Conservation (phyloP, 2,329 filamentous ascomycete species). For the Laburnicola sp. region DNA sequence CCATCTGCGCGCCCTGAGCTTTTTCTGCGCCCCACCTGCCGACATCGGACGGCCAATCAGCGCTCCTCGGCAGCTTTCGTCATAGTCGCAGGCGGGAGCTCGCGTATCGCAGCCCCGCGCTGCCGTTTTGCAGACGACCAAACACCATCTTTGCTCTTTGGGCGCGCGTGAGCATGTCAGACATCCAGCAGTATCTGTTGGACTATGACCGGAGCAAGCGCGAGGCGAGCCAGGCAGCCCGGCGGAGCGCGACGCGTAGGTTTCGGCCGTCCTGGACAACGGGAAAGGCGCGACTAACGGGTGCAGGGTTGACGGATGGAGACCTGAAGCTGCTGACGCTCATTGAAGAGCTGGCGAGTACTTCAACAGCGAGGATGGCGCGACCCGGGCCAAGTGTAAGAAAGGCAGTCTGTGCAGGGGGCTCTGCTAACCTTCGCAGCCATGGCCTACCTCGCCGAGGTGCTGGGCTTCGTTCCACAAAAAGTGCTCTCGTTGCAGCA, state of each 20-base stretch:
- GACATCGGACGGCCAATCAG: slow-evolving; percentile 27
- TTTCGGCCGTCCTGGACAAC: slow-evolving; percentile 11
- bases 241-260: slow-evolving; percentile 48
- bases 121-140: neutral
- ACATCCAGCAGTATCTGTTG: slow-evolving; percentile 57
- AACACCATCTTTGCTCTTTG: neutral
- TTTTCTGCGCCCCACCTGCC: slow-evolving; percentile 21
- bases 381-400: slow-evolving; percentile 61
- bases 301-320: slow-evolving; percentile 60
- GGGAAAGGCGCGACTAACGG: slow-evolving; percentile 22
- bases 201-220: slow-evolving; percentile 54
- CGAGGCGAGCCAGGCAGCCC: slow-evolving; percentile 50
- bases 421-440: slow-evolving; percentile 34
- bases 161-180: slow-evolving; percentile 49
- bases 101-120: slow-evolving; percentile 6
- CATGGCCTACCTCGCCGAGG: slow-evolving; percentile 56
- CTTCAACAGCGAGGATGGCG: slow-evolving; percentile 66
- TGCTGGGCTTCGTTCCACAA: slow-evolving; percentile 54
- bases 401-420: slow-evolving; percentile 27
- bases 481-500: slow-evolving; percentile 64
- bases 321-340: slow-evolving; percentile 64
- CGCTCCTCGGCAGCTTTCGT: slow-evolving; percentile 7
- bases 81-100: slow-evolving; percentile 6
- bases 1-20: slow-evolving; percentile 11
- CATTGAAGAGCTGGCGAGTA: slow-evolving; percentile 68